Base-by-base conservation (phyloP, 768 basidiomycete species). In the Clitopilus passeckerianus region DNA sequence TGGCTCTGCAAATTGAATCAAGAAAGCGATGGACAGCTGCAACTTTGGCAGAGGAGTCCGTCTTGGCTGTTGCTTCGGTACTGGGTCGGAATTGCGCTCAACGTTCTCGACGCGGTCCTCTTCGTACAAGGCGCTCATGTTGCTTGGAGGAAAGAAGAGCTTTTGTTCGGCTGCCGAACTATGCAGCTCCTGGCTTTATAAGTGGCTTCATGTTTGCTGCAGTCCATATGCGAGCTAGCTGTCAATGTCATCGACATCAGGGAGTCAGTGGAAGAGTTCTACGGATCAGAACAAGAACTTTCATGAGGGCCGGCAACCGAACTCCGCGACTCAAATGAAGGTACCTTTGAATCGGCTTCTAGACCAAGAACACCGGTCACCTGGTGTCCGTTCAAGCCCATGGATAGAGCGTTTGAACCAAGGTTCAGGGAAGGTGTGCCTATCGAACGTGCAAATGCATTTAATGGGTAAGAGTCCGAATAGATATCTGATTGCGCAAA, bases 1-100 rank as follows among this genome's bases (percentile, higher is more conserved):
- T 8, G 79, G 79, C 61, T 81, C 80, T 18, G 76, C 66, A 18
- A 77, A 67, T 63, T 79, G 78, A 43, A 80, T 71, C 56, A 76
- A 61, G 57, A 70, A 68, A 20, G 76, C 62, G 54, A 78, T 71
- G 58, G 74, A 66, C 5, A 80, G 60, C 58, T 78, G 78, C 30
- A 75, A 61, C 54, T 69, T 74, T 4, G 79, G 79, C 9, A 80
- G 67, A 20, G 77, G 75, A 14, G 77, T 75, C 12, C 69, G 67
- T 59, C 60, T 60, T 14, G 8, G n/a, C 18, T 50, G 18, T 5
- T 2, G 16, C 30, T n/a, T 55, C 22, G 10, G 16, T 30, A 12
- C 30, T 37, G 24, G 18, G 15, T 55, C 35, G 4, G 30, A 10
- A 23, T 23, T 50, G 20, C 46, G 46, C 46, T 50, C 46, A 23